phyloP scores from a whole-genome alignment of 2,329 filamentous ascomycete genomes.

The Curvularia lunata region DNA sequence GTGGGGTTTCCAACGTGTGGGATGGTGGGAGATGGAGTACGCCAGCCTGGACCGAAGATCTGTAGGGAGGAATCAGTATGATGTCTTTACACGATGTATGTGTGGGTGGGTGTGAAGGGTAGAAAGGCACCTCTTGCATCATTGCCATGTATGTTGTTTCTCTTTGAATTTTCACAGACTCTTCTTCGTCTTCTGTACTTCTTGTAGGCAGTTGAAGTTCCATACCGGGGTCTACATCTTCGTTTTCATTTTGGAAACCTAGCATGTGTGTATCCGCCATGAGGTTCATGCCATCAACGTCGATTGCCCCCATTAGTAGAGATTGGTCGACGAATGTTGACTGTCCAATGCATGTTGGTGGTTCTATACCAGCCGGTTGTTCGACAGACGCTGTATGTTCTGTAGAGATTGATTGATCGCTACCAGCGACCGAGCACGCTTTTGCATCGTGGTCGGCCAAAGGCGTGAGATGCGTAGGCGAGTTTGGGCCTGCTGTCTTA shows the following conservation, averaged over 20 bases:
- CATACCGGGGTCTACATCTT: constrained; percentile 14
- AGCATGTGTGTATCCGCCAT: constrained; percentile 21
- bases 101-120: background rate
- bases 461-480: constrained; percentile 26
- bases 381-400: background rate
- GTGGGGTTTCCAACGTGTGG: constrained; percentile 31
- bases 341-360: background rate
- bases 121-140: constrained; percentile 32
- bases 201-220: constrained; percentile 26
- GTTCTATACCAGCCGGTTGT: background rate
- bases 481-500: constrained; percentile 32
- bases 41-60: constrained; percentile 41
- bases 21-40: constrained; percentile 38
- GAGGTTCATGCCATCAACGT: constrained; percentile 45
- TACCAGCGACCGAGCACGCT: constrained; percentile 18
- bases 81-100: background rate
- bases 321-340: background rate
- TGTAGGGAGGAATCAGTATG: constrained; percentile 7
- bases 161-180: constrained; percentile 23
- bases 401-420: constrained; percentile 20
- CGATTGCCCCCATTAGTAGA: constrained; percentile 20
- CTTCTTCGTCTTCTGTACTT: constrained; percentile 8
- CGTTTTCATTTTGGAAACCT: constrained; percentile 8
- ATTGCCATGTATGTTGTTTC: constrained; percentile 36
- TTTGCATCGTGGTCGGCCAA: constrained; percentile 28